Conservation (phyloP, 768 basidiomycete genomes). For the Phallus indusiatus region DNA sequence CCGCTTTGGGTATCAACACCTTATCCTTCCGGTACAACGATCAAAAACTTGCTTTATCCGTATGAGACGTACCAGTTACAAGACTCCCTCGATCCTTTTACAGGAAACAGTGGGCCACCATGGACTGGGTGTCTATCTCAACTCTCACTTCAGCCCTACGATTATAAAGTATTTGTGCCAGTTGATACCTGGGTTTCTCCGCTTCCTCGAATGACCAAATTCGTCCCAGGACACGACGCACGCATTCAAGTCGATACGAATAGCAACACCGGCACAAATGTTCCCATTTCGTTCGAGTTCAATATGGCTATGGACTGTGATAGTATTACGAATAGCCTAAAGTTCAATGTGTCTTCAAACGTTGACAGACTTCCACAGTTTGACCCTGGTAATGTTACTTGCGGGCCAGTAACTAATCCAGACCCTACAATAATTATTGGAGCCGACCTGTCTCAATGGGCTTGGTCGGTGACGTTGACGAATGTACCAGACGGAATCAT, state of each 20-base stretch:
- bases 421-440: constrained; percentile 43
- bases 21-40: constrained; percentile 44
- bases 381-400: constrained; percentile 32
- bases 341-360: constrained; percentile 61
- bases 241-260: constrained; percentile 45
- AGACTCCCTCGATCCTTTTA: constrained; percentile 57
- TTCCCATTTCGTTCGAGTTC: constrained; percentile 72
- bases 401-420: constrained; percentile 39
- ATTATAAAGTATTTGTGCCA: constrained; percentile 79
- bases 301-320: constrained; percentile 67
- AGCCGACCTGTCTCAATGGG: constrained; percentile 49
- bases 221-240: constrained; percentile 80
- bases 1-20: constrained; percentile 73
- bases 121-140: constrained; percentile 65
- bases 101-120: constrained; percentile 46
- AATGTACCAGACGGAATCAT: constrained; percentile 80
- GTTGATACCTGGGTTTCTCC: constrained; percentile 55
- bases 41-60: constrained; percentile 74
- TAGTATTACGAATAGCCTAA: constrained; percentile 51
- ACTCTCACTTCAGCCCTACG: constrained; percentile 61
- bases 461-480: constrained; percentile 64
- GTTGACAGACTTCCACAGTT: constrained; percentile 49
- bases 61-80: constrained; percentile 70
- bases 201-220: constrained; percentile 66
- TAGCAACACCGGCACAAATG: constrained; percentile 41